Percentiles rank a stretch among this genome's conserved stretches.
phyloP scores from a whole-genome alignment of 352 stramenopile species.

The Elongisporangium undulatum region DNA sequence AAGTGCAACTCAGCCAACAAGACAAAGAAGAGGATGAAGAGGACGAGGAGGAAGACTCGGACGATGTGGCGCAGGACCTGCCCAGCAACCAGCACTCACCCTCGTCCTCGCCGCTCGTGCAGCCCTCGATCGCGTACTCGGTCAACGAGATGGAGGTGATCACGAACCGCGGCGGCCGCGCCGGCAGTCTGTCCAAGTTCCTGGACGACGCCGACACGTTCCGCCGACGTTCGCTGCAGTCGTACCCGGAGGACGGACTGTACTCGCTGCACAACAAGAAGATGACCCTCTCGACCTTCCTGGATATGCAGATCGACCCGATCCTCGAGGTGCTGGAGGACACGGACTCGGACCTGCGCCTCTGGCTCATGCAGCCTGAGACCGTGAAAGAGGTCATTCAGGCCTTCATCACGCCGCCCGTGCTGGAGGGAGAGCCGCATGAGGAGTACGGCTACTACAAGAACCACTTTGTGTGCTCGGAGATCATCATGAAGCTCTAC shows the following conservation, averaged over 20 bases:
- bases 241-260: conserved; percentile 65
- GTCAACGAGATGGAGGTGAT: conserved; percentile 86
- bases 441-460: conserved; percentile 90
- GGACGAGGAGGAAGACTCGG: conserved; percentile 8
- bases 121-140: conserved; percentile 65
- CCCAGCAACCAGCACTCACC: not conserved
- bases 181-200: conserved; percentile 76
- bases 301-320: conserved; percentile 82
- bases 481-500: conserved; percentile 90
- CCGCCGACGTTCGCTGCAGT: conserved; percentile 66
- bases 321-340: conserved; percentile 85
- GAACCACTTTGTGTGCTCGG: conserved; percentile 84
- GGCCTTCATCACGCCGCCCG: conserved; percentile 76
- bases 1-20: conserved; percentile 7
- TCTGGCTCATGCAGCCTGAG: conserved; percentile 77
- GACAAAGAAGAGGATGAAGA: conserved; percentile 19
- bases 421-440: conserved; percentile 69
- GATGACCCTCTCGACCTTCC: conserved; percentile 59
- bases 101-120: conserved; percentile 22
- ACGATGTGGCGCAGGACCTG: conserved; percentile 18
- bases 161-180: conserved; percentile 63
- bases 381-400: conserved; percentile 74
- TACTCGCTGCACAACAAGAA: conserved; percentile 55
- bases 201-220: conserved; percentile 70
- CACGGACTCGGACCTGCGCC: conserved; percentile 77